Percentiles rank a stretch among this genome's conserved stretches.
Evolutionary conservation across 2,329 filamentous ascomycete species (phyloP).

Genomic region (Claviceps africana): DNA sequence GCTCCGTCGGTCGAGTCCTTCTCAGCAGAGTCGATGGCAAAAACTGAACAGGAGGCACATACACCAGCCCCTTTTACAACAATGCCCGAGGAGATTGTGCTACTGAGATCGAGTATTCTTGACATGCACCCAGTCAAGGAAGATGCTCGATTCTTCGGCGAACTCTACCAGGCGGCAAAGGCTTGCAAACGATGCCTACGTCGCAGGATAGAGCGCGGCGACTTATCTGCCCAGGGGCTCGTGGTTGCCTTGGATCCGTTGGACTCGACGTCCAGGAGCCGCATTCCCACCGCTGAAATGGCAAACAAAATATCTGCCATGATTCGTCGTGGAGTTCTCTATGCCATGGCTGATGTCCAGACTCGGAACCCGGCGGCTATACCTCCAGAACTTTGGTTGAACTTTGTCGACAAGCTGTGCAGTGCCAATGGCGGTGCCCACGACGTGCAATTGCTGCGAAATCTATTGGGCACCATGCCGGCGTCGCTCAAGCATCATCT

Average conservation of each 20-base stretch:
- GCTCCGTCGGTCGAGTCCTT: constrained; percentile 1
- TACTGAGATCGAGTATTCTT: constrained; percentile 7
- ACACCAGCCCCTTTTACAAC: background rate
- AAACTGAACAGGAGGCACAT: background rate
- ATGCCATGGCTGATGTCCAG: constrained; percentile 7
- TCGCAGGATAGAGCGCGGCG: constrained; percentile 6
- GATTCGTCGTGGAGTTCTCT: constrained; percentile 10
- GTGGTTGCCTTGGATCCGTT: constrained; percentile 9
- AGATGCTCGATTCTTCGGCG: constrained; percentile 5
- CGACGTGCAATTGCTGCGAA: constrained; percentile 9
- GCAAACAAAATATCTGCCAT: constrained; percentile 8
- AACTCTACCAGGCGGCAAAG: background rate
- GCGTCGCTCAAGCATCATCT: constrained; percentile 7
- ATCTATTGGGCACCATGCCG: constrained; percentile 10
- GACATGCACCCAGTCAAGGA: constrained; percentile 1
- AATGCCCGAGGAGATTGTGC: constrained; percentile 7
- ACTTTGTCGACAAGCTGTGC: constrained; percentile 7
- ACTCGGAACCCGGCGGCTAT: background rate
- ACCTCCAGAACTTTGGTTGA: constrained; percentile 9
- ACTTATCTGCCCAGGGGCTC: constrained; percentile 7
- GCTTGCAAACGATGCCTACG: constrained; percentile 7
- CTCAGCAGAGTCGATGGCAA: background rate
- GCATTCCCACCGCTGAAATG: constrained; percentile 5
- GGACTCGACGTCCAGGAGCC: constrained; percentile 7
- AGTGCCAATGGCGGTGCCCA: constrained; percentile 4